Conservation (phyloP, 2,329 filamentous ascomycete species). For the Xylariomycetidae sp. region DNA sequence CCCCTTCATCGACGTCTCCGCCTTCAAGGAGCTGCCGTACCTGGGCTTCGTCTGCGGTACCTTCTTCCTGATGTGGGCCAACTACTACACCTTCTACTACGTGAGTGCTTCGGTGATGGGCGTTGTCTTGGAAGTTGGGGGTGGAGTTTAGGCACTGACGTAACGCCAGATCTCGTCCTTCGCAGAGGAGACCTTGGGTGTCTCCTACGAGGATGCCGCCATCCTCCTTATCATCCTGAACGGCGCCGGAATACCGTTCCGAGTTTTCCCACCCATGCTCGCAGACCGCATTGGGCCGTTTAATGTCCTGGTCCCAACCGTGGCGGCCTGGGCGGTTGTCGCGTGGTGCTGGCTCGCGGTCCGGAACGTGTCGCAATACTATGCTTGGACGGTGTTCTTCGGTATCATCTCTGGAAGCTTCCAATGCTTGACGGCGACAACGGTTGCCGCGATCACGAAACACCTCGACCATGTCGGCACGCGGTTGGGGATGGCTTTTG, state of each 20-base stretch:
- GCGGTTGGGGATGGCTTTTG: slow-evolving; percentile 36
- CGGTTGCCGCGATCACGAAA: slow-evolving; percentile 32
- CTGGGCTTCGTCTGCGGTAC: slow-evolving; percentile 28
- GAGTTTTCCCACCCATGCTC: slow-evolving; percentile 30
- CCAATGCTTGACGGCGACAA: slow-evolving; percentile 35
- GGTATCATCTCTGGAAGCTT: slow-evolving; percentile 29
- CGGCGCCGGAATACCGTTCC: slow-evolving; percentile 31
- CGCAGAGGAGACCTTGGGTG: slow-evolving; percentile 25
- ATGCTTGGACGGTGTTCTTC: slow-evolving; percentile 30
- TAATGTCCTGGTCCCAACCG: slow-evolving; percentile 27
- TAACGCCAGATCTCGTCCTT: slow-evolving; percentile 26
- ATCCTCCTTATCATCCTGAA: slow-evolving; percentile 35
- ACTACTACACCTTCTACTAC: slow-evolving; percentile 39
- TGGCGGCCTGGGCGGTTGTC: slow-evolving; percentile 23
- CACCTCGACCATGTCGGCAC: slow-evolving; percentile 33
- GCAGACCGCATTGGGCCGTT: slow-evolving; percentile 31
- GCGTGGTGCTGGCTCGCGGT: slow-evolving; percentile 34
- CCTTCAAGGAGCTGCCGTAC: slow-evolving; percentile 27
- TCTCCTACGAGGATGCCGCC: slow-evolving; percentile 29
- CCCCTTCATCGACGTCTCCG: slow-evolving; percentile 23
- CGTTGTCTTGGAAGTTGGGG: neutral
- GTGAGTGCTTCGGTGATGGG: slow-evolving; percentile 16
- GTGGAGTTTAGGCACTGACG: neutral
- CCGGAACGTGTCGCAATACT: slow-evolving; percentile 25
- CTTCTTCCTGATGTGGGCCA: slow-evolving; percentile 34